A percentile compares a stretch with the other conserved stretches of the same genome.
Evolutionary conservation across 2,329 filamentous ascomycete species (phyloP).

Genomic region (Aureobasidium pullulans): DNA sequence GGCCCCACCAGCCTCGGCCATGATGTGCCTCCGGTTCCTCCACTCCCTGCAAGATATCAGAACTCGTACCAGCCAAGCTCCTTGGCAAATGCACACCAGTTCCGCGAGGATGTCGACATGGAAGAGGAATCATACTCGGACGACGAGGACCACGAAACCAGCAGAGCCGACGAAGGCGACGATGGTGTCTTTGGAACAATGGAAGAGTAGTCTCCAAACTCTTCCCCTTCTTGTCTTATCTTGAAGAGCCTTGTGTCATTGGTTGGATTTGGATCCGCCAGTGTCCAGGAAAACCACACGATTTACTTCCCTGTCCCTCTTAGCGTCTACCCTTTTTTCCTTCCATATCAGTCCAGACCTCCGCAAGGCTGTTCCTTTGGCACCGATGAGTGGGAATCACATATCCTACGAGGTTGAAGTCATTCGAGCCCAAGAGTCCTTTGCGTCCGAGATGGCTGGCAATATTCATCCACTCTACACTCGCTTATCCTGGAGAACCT

Average conservation of each 20-base stretch:
- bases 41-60: constrained; percentile 73
- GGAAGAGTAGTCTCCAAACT: constrained; percentile 60
- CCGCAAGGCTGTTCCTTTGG: constrained; percentile 29
- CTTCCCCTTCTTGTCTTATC: neutral
- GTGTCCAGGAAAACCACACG: neutral
- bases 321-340: neutral
- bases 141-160: constrained; percentile 39
- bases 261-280: constrained; percentile 2
- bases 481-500: constrained; percentile 6
- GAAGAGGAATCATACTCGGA: constrained; percentile 33
- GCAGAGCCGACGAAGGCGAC: constrained; percentile 74
- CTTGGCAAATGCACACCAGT: constrained; percentile 16
- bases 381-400: constrained; percentile 32
- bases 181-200: constrained; percentile 93
- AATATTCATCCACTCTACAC: constrained; percentile 1
- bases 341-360: constrained; percentile 8
- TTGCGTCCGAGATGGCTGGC: constrained; percentile 17
- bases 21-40: constrained; percentile 81
- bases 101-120: constrained; percentile 40
- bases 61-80: constrained; percentile 29
- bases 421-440: constrained; percentile 13
- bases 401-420: constrained; percentile 19
- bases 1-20: constrained; percentile 55
- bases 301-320: constrained; percentile 1
- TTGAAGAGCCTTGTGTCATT: neutral